Conservation (phyloP, 192 early-diverging fungal genomes). For the Rhizophagus sp. region DNA sequence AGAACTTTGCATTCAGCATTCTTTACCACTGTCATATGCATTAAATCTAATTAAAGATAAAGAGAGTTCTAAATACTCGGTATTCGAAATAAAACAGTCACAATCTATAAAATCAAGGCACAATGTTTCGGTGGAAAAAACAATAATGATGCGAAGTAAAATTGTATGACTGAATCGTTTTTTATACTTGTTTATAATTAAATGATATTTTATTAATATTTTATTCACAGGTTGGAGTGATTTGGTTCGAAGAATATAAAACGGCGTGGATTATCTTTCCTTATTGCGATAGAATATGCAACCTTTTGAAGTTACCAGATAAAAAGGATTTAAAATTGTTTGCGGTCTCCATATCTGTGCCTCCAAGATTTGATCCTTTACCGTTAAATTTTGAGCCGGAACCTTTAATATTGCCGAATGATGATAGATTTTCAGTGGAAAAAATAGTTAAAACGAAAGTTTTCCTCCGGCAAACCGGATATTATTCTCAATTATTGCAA, state of each 20-base stretch:
- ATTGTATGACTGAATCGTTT: neutral
- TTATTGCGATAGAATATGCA: neutral
- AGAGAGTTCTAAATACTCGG: neutral
- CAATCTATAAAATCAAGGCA: neutral
- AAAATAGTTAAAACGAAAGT: neutral
- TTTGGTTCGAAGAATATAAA: neutral
- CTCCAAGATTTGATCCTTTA: neutral
- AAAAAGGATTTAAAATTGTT: neutral
- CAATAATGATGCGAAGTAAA: slow-evolving; percentile 1
- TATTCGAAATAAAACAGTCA: neutral
- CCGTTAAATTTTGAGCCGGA: neutral
- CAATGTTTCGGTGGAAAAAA: neutral
- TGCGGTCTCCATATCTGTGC: neutral
- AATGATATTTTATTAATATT: neutral
- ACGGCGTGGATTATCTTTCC: neutral
- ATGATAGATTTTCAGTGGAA: neutral
- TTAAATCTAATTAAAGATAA: neutral
- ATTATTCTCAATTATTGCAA: neutral
- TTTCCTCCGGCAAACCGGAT: neutral
- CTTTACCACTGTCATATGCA: neutral
- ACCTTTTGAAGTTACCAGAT: neutral
- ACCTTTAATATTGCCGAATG: neutral
- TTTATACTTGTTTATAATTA: neutral
- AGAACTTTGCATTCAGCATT: neutral
- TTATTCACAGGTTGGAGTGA: neutral